Evolutionary conservation across 108 stramenopile genomes (phyloP), one percentile per base, ranked within the genome.

Genomic region (Bacterosira constricta): DNA sequence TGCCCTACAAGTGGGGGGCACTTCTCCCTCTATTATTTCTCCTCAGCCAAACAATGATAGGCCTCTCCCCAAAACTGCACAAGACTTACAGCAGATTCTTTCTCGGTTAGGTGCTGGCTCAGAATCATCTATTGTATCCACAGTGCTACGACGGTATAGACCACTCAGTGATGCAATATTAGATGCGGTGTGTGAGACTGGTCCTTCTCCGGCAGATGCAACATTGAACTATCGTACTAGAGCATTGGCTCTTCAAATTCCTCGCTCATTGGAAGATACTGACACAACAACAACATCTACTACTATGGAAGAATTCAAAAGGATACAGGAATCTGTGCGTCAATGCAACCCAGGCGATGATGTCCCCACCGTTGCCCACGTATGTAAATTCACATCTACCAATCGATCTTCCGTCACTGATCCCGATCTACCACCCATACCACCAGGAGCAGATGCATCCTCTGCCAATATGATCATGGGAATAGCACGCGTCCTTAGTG

Each of bases 371-470:
- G 87, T 92, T 18, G 94, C 94, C 1, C 88, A 95, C 51, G 83
- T 92, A 18, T 90, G 90, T 62, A 95, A 95, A 66, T 95, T 90
- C 46, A 80, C 89, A 46, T 80, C 83, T 1, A 77, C 85, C 9
- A 73, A 77, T 35, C 62, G 85, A 46, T 62, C 80, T 29, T 63
- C 87, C 42, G 77, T 95, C 18, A 82, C 86, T 29, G 92, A 93
- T 69, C 84, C 92, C 10, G 83, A 83, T 32, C 64, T 85, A 17
- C 47, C 75, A 1, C 21, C 73, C 0, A 25, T 59, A 1, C n/a
- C 25, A 30, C 38, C 64, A 18, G 44, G 72, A 46, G 83, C 71
- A 9, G 58, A 72, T 18, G 60, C 63, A 10, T 47, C 51, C 37
- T 53, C 69, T 15, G 20, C 47, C 56, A 77, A 71, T 55, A 73